These are phyloP conservation scores for Xylaria palmicola DNA, from an alignment of 495 filamentous ascomycete genomes.

Conservation along the genomic window DNA sequence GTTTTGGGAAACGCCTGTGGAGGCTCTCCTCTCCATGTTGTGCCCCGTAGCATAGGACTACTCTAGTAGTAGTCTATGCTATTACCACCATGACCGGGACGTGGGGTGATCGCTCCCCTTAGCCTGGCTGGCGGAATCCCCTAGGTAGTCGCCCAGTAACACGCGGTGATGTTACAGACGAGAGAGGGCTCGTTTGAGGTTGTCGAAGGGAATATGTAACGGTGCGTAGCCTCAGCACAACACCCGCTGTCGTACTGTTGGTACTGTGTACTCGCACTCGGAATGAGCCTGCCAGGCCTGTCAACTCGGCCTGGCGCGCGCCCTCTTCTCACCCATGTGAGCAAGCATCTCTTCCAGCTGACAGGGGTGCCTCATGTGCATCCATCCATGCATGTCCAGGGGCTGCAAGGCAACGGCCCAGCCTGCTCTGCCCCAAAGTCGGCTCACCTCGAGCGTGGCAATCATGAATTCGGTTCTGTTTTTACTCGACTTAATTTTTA, in stretches of 20 bases:
- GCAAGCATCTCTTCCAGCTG: conserved; percentile 27
- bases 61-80: neutral
- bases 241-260: neutral
- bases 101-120: neutral
- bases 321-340: conserved; percentile 28
- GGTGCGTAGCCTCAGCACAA: conserved; percentile 5
- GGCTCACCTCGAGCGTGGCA: conserved; percentile 22
- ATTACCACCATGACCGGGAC: neutral
- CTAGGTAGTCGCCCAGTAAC: neutral
- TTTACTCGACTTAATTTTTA: conserved; percentile 15
- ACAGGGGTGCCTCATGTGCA: conserved; percentile 28
- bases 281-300: conserved; percentile 5
- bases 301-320: conserved; percentile 21
- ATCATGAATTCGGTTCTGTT: conserved; percentile 11
- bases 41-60: too few relatives aligned
- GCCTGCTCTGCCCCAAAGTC: conserved; percentile 16
- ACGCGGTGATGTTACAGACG: conserved; percentile 6
- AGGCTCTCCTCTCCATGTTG: conserved; percentile 1
- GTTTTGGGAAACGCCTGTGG: conserved; percentile 10
- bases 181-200: conserved; percentile 5
- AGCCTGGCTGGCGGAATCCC: neutral
- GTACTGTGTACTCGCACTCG: neutral
- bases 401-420: conserved; percentile 22
- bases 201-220: neutral
- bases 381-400: conserved; percentile 14